These are phyloP conservation scores for Vigna trinervia DNA, from an alignment of 306 rosid species.

Conservation along the genomic window DNA sequence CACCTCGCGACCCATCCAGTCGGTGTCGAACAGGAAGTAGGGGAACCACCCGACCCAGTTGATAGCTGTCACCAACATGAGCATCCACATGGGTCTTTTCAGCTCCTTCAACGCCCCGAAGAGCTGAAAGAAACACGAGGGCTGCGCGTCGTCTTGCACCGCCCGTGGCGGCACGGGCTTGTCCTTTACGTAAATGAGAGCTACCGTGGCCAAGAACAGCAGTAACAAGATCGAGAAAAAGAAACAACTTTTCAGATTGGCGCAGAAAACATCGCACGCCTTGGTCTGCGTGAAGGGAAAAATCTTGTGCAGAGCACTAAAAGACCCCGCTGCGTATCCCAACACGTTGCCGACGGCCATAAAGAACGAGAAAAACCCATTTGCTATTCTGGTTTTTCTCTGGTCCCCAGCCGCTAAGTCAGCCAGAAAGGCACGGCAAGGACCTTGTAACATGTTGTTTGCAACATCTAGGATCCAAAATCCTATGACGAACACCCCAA, in stretches of 20 bases:
- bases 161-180: not conserved
- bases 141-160: not conserved
- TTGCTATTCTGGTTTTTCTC: conserved; percentile 47
- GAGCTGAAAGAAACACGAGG: conserved; percentile 47
- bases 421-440: conserved; percentile 64
- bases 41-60: conserved; percentile 88
- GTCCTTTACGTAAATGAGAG: conserved; percentile 53
- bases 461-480: conserved; percentile 81
- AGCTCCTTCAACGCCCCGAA: conserved; percentile 50
- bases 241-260: conserved; percentile 72
- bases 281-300: conserved; percentile 63
- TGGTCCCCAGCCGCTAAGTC: conserved; percentile 60
- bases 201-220: not conserved
- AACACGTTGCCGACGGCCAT: conserved; percentile 77
- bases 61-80: conserved; percentile 64
- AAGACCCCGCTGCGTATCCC: conserved; percentile 68
- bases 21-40: conserved; percentile 70
- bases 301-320: conserved; percentile 36
- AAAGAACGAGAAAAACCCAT: conserved; percentile 69
- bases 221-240: conserved; percentile 57
- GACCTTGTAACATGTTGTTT: conserved; percentile 76
- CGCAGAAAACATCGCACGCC: conserved; percentile 70
- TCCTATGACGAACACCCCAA: conserved; percentile 58
- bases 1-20: conserved; percentile 86
- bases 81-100: conserved; percentile 68